phyloP scores from a whole-genome alignment of 257 asterid genomes.

The Salvia splendens region DNA sequence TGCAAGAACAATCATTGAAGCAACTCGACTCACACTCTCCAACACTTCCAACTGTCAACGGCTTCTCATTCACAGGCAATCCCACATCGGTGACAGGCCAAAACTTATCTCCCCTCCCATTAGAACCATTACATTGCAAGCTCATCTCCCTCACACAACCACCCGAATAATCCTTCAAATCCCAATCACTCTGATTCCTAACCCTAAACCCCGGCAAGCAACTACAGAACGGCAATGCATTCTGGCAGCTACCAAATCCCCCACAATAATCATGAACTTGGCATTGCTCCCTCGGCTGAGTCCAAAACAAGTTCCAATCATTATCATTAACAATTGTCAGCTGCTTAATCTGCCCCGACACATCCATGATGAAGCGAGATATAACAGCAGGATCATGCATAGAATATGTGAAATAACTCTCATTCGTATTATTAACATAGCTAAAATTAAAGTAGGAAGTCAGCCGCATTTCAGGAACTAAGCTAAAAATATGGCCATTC shows the following conservation, averaged over 20 bases:
- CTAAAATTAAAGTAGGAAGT: constrained; percentile 45
- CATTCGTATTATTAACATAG: constrained; percentile 36
- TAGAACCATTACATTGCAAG: constrained; percentile 38
- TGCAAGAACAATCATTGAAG: constrained; percentile 48
- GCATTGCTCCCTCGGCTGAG: constrained; percentile 59
- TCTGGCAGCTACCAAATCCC: constrained; percentile 47
- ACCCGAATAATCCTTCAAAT: constrained; percentile 49
- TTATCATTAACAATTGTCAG: constrained; percentile 30
- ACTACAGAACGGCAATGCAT: constrained; percentile 43
- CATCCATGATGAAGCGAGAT: constrained; percentile 45
- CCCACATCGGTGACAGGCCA: constrained; percentile 7
- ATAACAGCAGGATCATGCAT: constrained; percentile 33
- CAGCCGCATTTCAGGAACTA: constrained; percentile 59
- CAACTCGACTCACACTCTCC: constrained; percentile 46
- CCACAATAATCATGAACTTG: constrained; percentile 62
- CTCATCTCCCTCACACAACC: constrained; percentile 48
- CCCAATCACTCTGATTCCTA: constrained; percentile 41
- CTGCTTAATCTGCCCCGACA: constrained; percentile 53
- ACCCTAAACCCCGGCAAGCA: constrained; percentile 47
- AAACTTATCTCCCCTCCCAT: constrained; percentile 40
- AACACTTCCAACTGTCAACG: constrained; percentile 20
- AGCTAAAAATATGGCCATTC: constrained; percentile 59
- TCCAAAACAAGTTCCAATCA: constrained; percentile 50
- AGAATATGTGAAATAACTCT: constrained; percentile 54
- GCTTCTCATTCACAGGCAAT: constrained; percentile 29